Base-by-base conservation (phyloP, 2,329 filamentous ascomycete genomes). In the Xylaria sp. region DNA sequence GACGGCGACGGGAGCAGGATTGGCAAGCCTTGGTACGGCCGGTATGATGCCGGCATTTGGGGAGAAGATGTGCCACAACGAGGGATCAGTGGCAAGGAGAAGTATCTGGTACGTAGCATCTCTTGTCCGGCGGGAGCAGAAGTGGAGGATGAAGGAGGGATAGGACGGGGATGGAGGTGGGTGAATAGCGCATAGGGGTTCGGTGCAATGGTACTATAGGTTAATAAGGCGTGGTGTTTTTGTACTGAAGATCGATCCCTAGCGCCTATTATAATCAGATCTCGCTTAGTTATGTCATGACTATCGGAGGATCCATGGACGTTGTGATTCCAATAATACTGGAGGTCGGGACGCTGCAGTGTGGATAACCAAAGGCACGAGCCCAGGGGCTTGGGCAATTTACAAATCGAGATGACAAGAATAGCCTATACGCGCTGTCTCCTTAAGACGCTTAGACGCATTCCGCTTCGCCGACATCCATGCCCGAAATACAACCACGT, bases 211-310 rank as follows among this genome's bases (percentile, higher is more conserved):
- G 40, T 62, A 44, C 17, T 58, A 56, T 46, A 44, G 56, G 40
- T 46, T 51, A 63, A 38, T 10, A 44, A 68, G n/a, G 3, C 13
- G 53, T 38, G n/a, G 42, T 4, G 23, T 23, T 44, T 38, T n/a
- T 59, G 17, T 46, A 62, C 36, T n/a, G 28, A 31, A 36, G 58
- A 40, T 59, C 53, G 40, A 59, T 62, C 26, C n/a, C 36, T 15
- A 46, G 53, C 51, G 11, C 38, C 54, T 17, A 33, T 13, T 13
- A 40, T 40, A 46, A 36, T 6, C 48, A 40, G 23, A 56, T 53
- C 13, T 15, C 60, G 6, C 11, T 51, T 58, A 28, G 23, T 44
- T 11, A n/a, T 51, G 42, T 4, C 17, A 58, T 26, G n/a, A 51
- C 38, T 23, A n/a, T 31, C 33, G 10, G 28, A 23, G 31, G 23